Conservation (phyloP, 2,329 filamentous ascomycete species). For the Thielaviopsis cerberus region DNA sequence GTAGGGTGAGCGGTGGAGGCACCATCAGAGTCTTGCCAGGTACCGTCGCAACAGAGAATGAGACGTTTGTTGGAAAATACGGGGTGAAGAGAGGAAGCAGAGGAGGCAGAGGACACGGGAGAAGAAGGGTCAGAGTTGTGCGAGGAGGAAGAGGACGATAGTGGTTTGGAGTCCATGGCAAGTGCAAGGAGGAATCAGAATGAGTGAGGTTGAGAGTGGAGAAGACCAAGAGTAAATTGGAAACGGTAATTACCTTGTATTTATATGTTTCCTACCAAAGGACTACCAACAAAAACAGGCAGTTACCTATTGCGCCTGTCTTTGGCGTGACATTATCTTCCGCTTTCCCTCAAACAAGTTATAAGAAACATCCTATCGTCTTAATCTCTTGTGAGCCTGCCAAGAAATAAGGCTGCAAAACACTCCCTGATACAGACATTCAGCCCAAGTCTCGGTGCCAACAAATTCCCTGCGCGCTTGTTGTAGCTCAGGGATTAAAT, state of each 20-base stretch:
- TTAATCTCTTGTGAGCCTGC: too few species aligned
- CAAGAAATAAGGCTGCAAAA: background rate
- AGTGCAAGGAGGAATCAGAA: background rate
- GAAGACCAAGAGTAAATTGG: background rate
- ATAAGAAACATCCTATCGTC: too few species aligned
- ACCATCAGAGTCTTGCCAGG: constrained; percentile 35
- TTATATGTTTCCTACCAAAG: too few species aligned
- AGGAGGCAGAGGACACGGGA: background rate
- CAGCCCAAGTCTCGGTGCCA: background rate
- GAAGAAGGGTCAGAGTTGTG: background rate
- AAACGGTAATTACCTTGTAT: too few species aligned
- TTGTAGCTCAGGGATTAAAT: background rate
- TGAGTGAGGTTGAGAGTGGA: background rate
- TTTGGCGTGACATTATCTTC: too few species aligned
- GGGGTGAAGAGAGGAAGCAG: background rate
- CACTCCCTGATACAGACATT: background rate
- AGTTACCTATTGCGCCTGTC: too few species aligned
- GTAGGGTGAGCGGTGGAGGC: constrained; percentile 31
- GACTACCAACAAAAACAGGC: too few species aligned
- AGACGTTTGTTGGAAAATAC: constrained; percentile 23
- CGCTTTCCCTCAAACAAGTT: too few species aligned
- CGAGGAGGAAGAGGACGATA: background rate
- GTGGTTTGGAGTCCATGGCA: background rate
- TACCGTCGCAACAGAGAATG: constrained; percentile 34
- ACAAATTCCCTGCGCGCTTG: background rate